Conservation (phyloP, 305 asterid species). For the Salvia sclarea region DNA sequence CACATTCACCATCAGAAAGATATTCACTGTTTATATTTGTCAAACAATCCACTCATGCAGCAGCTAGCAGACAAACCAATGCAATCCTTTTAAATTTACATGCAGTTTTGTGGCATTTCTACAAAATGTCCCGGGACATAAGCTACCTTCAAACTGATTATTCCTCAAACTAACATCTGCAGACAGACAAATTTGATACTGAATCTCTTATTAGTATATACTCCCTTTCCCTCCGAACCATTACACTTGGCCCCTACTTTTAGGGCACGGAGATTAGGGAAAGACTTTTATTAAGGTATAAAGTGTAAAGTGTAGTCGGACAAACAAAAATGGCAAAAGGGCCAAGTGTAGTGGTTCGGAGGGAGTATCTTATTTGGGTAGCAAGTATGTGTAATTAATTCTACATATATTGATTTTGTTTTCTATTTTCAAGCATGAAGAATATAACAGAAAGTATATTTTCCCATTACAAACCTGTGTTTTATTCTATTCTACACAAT, state of each 20-base stretch:
- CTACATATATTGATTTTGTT: background rate
- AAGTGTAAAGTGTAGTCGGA: no score
- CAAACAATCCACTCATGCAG: constrained; percentile 9
- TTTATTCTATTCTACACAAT: background rate
- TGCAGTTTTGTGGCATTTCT: background rate
- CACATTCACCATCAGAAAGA: constrained; percentile 28
- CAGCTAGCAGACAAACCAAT: constrained; percentile 11
- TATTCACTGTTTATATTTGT: background rate
- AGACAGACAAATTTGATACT: constrained; percentile 8
- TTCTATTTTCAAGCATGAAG: background rate
- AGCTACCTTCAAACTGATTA: constrained; percentile 25
- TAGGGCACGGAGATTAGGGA: no score
- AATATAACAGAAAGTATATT: background rate
- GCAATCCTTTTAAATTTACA: constrained; percentile 2
- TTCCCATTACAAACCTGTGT: background rate
- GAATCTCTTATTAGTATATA: background rate
- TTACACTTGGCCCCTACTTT: no score
- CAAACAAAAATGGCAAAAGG: no score
- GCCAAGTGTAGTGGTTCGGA: no score
- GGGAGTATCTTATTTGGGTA: no score
- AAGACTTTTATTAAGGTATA: no score
- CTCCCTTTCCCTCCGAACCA: no score
- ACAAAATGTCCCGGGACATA: background rate
- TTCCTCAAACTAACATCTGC: constrained; percentile 23
- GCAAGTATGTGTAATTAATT: no score